Percentiles rank a stretch among this genome's conserved stretches.
phyloP scores from a whole-genome alignment of 2,329 filamentous ascomycete species.

The Phaeosphaeria sp. region DNA sequence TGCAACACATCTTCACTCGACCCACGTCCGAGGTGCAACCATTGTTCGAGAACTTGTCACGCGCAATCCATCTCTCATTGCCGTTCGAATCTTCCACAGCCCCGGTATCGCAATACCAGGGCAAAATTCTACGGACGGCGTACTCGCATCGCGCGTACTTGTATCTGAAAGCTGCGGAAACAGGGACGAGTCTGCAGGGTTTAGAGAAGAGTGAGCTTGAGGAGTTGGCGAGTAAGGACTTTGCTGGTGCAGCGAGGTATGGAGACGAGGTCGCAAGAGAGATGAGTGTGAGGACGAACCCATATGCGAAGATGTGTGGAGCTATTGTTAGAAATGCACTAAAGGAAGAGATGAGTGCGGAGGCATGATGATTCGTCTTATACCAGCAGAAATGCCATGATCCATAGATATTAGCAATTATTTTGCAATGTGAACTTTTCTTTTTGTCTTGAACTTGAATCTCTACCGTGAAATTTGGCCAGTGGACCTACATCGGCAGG shows the following conservation, averaged over 20 bases:
- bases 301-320: slow-evolving; percentile 68
- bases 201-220: slow-evolving; percentile 54
- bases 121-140: slow-evolving; percentile 71
- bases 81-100: slow-evolving; percentile 50
- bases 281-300: slow-evolving; percentile 67
- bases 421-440: neutral
- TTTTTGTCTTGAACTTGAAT: too few species aligned
- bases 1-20: slow-evolving; percentile 22
- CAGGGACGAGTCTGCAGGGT: slow-evolving; percentile 40
- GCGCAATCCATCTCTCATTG: slow-evolving; percentile 64
- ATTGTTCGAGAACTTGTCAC: slow-evolving; percentile 46
- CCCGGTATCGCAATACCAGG: slow-evolving; percentile 67
- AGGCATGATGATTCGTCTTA: neutral
- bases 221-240: slow-evolving; percentile 63
- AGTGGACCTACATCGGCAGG: slow-evolving; percentile 33
- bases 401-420: neutral
- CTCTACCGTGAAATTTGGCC: too few species aligned
- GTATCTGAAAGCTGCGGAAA: slow-evolving; percentile 50
- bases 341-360: slow-evolving; percentile 56
- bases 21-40: slow-evolving; percentile 14
- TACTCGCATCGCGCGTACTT: slow-evolving; percentile 71
- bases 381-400: neutral
- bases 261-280: slow-evolving; percentile 64
- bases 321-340: slow-evolving; percentile 67
- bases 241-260: slow-evolving; percentile 61